A percentile compares a stretch with the other conserved stretches of the same genome.
Evolutionary conservation across 805 yeast genomes (phyloP).

Genomic region (Starmerella scarabaei): DNA sequence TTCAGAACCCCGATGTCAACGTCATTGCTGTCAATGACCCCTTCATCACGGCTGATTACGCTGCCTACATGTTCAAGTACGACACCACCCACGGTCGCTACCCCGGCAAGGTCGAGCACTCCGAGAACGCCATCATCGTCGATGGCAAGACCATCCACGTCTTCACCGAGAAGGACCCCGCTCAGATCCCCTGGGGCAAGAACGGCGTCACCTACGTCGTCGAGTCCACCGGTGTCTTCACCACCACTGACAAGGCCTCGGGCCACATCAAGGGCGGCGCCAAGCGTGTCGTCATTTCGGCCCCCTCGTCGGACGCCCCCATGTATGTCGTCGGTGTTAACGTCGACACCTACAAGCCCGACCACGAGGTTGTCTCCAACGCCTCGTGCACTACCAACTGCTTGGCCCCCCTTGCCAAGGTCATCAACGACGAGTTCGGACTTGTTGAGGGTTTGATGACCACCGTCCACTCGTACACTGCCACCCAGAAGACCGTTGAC

Average conservation of each 20-base stretch:
- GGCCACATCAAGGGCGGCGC: conserved; percentile 85
- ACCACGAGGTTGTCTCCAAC: conserved; percentile 67
- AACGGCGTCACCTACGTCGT: conserved; percentile 72
- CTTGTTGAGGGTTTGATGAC: conserved; percentile 90
- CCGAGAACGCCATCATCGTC: conserved; percentile 44
- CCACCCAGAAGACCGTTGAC: conserved; percentile 92
- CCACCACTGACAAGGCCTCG: conserved; percentile 63
- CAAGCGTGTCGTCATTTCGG: conserved; percentile 88
- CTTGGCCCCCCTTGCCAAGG: conserved; percentile 88
- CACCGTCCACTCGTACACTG: conserved; percentile 91
- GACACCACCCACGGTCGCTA: conserved; percentile 85
- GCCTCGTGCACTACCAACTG: conserved; percentile 96
- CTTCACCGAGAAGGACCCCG: conserved; percentile 76
- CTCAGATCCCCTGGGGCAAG: conserved; percentile 72
- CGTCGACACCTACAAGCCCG: conserved; percentile 62
- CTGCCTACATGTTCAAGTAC: conserved; percentile 90
- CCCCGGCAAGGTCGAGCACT: conserved; percentile 57
- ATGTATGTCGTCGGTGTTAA: conserved; percentile 92
- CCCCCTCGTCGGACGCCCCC: conserved; percentile 89
- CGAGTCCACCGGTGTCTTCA: conserved; percentile 93
- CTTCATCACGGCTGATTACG: conserved; percentile 77
- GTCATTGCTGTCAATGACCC: conserved; percentile 88
- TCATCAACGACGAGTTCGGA: conserved; percentile 72
- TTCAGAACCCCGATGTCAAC: conserved; percentile 58
- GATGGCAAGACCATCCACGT: conserved; percentile 55